phyloP scores from a whole-genome alignment of 257 asterid genomes.

The Jacaranda mimosifolia region DNA sequence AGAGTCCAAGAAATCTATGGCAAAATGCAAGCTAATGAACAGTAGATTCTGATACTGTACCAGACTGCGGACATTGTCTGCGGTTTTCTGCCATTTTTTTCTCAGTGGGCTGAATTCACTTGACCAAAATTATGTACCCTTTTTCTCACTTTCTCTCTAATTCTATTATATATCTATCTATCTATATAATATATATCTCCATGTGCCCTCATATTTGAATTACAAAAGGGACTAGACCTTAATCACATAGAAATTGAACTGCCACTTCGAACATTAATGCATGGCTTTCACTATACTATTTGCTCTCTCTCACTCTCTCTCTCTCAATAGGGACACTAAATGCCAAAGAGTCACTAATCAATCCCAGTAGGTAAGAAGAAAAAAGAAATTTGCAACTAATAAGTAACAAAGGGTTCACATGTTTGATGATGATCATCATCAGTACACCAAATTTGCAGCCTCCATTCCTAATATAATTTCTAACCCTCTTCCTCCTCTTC shows the following conservation, averaged over 20 bases:
- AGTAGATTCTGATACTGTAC: constrained; percentile 59
- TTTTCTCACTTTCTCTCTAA: constrained; percentile 1
- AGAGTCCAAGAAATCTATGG: constrained; percentile 45
- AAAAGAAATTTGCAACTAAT: background rate
- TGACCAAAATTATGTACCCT: constrained; percentile 44
- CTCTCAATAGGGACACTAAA: constrained; percentile 44
- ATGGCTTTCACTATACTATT: constrained; percentile 54
- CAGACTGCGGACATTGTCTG: constrained; percentile 44
- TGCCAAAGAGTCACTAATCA: constrained; percentile 65
- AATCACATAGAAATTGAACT: constrained; percentile 49
- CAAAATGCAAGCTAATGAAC: constrained; percentile 50
- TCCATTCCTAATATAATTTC: background rate
- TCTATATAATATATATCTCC: background rate
- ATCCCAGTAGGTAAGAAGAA: constrained; percentile 30
- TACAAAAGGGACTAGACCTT: constrained; percentile 35
- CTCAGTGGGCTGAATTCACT: constrained; percentile 47
- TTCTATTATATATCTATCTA: background rate
- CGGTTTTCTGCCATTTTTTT: constrained; percentile 38
- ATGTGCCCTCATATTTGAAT: background rate
- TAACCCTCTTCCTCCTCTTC: constrained; percentile 30
- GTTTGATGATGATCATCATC: constrained; percentile 18
- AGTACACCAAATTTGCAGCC: background rate
- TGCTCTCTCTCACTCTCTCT: constrained; percentile 46
- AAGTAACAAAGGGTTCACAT: constrained; percentile 46
- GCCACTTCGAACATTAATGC: constrained; percentile 59